phyloP scores from a whole-genome alignment of 306 rosid genomes.

The Fagus crenata region DNA sequence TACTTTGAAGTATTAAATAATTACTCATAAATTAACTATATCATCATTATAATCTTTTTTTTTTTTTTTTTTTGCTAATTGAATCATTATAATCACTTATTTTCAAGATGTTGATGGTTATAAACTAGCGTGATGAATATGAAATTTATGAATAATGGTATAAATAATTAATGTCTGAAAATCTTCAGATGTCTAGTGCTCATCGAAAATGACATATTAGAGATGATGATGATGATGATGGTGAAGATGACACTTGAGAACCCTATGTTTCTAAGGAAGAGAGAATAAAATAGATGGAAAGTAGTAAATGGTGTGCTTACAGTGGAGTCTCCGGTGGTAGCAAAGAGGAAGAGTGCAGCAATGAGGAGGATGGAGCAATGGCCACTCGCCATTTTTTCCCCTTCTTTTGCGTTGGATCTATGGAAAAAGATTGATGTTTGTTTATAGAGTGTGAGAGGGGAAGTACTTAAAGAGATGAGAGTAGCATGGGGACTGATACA shows the following conservation, averaged over 20 bases:
- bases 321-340: constrained; percentile 23
- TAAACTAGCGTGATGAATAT: not conserved
- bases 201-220: not conserved
- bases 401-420: too few species aligned
- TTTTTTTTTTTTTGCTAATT: too few species aligned
- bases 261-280: not conserved
- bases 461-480: too few species aligned
- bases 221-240: not conserved
- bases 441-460: too few species aligned
- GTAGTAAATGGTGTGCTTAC: constrained; percentile 17
- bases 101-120: too few species aligned
- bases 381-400: constrained; percentile 22
- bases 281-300: not conserved
- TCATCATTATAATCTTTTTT: too few species aligned
- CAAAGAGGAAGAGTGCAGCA: constrained; percentile 24
- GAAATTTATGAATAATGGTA: not conserved
- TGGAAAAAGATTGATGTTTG: too few species aligned
- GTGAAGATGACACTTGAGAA: not conserved
- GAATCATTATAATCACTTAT: too few species aligned
- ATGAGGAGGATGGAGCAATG: constrained; percentile 5
- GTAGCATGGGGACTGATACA: too few species aligned
- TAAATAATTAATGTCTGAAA: not conserved
- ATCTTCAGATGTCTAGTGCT: too few species aligned
- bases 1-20: too few species aligned
- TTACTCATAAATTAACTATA: too few species aligned